Percentiles rank a stretch among this genome's conserved stretches.
Conservation (phyloP, 805 yeast genomes). For the Lachancea waltii region DNA sequence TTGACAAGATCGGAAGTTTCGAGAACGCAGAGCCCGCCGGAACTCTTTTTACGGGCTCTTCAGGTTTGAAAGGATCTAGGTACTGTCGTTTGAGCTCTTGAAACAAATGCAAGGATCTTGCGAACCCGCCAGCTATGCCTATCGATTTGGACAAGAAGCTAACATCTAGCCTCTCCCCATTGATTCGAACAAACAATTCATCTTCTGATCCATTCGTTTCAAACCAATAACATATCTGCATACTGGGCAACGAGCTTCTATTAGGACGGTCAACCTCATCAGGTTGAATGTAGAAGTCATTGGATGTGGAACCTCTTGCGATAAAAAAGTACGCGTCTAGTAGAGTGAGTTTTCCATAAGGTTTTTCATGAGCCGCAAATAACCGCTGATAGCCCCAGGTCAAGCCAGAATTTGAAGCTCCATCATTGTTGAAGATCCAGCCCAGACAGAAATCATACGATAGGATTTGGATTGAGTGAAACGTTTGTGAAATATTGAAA, state of each 20-base stretch:
- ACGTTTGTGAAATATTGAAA: constrained; percentile 7
- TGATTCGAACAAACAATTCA: constrained; percentile 44
- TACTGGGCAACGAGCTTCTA: constrained; percentile 61
- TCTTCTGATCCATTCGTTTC: constrained; percentile 31
- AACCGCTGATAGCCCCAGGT: constrained; percentile 71
- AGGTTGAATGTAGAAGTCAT: constrained; percentile 41
- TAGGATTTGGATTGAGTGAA: constrained; percentile 49
- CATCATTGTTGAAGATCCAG: constrained; percentile 56
- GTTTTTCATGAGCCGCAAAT: constrained; percentile 55
- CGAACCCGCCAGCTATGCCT: constrained; percentile 44
- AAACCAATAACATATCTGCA: constrained; percentile 44
- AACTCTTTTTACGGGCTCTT: constrained; percentile 7
- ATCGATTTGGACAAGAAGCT: constrained; percentile 53
- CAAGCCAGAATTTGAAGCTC: constrained; percentile 54
- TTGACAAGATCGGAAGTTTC: constrained; percentile 17
- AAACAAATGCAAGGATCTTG: constrained; percentile 42
- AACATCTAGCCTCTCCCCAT: constrained; percentile 67
- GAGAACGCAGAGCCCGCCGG: constrained; percentile 4
- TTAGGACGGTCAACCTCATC: constrained; percentile 46
- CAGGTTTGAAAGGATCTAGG: constrained; percentile 3
- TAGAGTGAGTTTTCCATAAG: constrained; percentile 60
- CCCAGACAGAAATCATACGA: constrained; percentile 69
- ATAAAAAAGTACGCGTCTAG: constrained; percentile 64
- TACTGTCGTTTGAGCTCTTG: constrained; percentile 29
- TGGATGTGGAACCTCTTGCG: constrained; percentile 53